Conservation (phyloP, 169 alveolate species). For the Toxoplasma gondii region DNA sequence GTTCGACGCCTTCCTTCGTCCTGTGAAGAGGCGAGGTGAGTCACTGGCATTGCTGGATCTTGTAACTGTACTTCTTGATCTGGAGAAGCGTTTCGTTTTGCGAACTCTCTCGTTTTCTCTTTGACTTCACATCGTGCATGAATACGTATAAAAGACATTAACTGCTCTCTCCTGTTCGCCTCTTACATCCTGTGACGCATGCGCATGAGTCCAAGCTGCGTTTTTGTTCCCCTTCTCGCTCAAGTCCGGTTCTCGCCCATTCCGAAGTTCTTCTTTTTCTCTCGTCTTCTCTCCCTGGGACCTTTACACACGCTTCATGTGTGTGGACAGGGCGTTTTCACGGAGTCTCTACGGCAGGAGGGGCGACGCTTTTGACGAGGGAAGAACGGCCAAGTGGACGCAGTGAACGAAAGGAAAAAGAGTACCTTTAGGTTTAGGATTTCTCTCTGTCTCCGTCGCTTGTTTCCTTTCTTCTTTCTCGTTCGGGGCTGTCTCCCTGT, state of each 20-base stretch:
- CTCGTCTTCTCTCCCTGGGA: neutral
- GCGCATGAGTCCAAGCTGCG: neutral
- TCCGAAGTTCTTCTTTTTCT: neutral
- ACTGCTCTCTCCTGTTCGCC: too few relatives aligned
- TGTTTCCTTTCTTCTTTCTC: neutral
- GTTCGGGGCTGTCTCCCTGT: neutral
- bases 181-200: neutral
- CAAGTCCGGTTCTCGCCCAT: neutral
- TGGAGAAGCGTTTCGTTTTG: neutral
- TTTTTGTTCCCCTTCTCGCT: neutral
- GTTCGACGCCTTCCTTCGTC: slow-evolving; percentile 43
- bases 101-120: neutral
- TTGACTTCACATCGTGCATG: neutral
- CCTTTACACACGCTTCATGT: too few relatives aligned
- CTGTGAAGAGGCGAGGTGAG: slow-evolving; percentile 32
- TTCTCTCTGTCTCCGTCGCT: too few relatives aligned
- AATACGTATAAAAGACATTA: too few relatives aligned
- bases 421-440: too few relatives aligned
- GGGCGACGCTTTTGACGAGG: too few relatives aligned
- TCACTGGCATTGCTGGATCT: too few relatives aligned
- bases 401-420: too few relatives aligned
- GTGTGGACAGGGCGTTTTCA: too few relatives aligned
- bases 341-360: too few relatives aligned
- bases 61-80: too few relatives aligned
- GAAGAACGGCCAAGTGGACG: too few relatives aligned